Conservation (phyloP, 2,329 filamentous ascomycete genomes). For the Aspergillus novofumigatus region DNA sequence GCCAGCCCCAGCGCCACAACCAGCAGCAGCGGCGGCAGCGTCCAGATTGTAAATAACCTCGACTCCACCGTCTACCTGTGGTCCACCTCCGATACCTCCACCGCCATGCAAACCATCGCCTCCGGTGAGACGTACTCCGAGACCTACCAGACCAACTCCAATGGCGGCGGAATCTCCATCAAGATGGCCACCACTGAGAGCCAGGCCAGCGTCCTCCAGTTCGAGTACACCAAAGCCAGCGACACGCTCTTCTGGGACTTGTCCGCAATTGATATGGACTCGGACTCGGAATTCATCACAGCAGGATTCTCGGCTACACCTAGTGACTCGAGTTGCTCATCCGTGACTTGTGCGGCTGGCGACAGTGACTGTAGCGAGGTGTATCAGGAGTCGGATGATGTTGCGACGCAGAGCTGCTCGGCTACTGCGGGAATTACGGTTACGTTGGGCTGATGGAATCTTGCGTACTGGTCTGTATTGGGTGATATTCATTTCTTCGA, state of each 20-base stretch:
- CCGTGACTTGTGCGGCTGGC: conserved; percentile 22
- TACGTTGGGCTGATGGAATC: no score
- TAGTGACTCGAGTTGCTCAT: conserved; percentile 19
- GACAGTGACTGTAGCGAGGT: conserved; percentile 21
- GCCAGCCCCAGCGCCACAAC: neutral
- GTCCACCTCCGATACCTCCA: conserved; percentile 18
- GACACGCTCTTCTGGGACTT: conserved; percentile 28
- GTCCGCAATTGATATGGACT: conserved; percentile 26
- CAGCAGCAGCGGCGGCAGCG: conserved; percentile 9
- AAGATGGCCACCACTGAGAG: conserved; percentile 23
- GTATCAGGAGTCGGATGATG: conserved; percentile 27
- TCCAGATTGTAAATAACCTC: conserved; percentile 27
- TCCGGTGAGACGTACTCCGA: conserved; percentile 19
- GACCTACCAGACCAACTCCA: conserved; percentile 25
- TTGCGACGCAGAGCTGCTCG: no score
- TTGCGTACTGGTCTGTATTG: no score
- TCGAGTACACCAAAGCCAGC: conserved; percentile 28
- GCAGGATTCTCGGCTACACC: conserved; percentile 25
- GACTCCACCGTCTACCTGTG: conserved; percentile 23
- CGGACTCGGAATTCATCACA: conserved; percentile 16
- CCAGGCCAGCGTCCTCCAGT: conserved; percentile 25
- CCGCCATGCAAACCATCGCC: conserved; percentile 20
- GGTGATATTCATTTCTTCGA: no score
- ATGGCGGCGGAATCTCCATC: conserved; percentile 31
- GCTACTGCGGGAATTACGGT: no score